These are phyloP conservation scores for Ilex aquifolium DNA, from an alignment of 257 asterid genomes.

Conservation along the genomic window DNA sequence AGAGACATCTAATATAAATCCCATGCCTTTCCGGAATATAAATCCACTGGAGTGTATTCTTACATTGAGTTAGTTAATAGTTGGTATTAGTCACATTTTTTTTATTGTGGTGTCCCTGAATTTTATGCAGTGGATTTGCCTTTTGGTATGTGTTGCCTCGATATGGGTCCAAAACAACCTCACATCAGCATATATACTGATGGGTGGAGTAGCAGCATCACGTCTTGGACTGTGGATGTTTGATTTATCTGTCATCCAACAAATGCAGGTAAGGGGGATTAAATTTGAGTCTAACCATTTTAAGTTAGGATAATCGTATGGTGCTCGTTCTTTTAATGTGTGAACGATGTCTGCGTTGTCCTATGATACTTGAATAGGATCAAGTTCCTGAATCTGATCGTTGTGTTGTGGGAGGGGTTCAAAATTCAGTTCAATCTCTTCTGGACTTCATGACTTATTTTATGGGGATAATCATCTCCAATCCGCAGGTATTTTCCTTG, in stretches of 20 bases:
- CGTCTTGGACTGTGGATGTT: slow-evolving; percentile 98
- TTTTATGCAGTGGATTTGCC: slow-evolving; percentile 68
- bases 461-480: slow-evolving; percentile 67
- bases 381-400: slow-evolving; percentile 63
- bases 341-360: neutral
- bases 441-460: slow-evolving; percentile 81
- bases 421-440: slow-evolving; percentile 72
- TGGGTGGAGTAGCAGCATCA: slow-evolving; percentile 82
- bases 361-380: slow-evolving; percentile 42
- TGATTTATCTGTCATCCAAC: slow-evolving; percentile 81
- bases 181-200: slow-evolving; percentile 52
- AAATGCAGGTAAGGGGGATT: slow-evolving; percentile 65
- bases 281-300: neutral
- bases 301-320: too few species aligned
- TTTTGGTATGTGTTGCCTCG: slow-evolving; percentile 65
- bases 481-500: slow-evolving; percentile 55
- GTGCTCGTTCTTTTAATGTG: neutral
- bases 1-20: too few species aligned
- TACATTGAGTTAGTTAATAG: too few species aligned
- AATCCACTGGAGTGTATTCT: too few species aligned
- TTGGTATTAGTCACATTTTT: too few species aligned
- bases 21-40: too few species aligned
- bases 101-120: neutral
- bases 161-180: slow-evolving; percentile 36
- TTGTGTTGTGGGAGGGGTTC: slow-evolving; percentile 87